Evolutionary conservation across 2,329 filamentous ascomycete species (phyloP).

Genomic region (Aphanoascus verrucosus): DNA sequence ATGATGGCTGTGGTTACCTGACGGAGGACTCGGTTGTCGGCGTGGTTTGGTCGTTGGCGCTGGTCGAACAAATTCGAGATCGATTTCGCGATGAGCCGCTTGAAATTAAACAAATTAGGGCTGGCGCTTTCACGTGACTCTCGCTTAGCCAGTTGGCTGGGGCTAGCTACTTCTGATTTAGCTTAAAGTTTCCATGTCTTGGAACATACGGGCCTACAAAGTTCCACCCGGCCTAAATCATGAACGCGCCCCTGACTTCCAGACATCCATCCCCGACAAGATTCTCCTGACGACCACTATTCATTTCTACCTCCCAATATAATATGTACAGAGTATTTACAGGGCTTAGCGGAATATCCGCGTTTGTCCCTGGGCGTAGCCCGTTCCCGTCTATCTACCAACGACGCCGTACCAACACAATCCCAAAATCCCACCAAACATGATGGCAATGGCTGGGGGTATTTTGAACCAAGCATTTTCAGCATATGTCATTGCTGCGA

Average conservation of each 20-base stretch:
- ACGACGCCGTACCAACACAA: conserved; percentile 41
- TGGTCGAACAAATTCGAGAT: conserved; percentile 11
- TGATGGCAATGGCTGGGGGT: conserved; percentile 35
- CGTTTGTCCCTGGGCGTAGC: too few relatives aligned
- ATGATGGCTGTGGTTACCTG: conserved; percentile 1
- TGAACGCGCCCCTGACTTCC: too few relatives aligned
- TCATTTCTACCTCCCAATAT: too few relatives aligned
- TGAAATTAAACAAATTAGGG: conserved; percentile 5
- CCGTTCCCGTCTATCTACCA: conserved; percentile 9
- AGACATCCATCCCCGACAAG: too few relatives aligned
- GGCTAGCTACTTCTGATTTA: background rate
- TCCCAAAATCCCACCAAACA: conserved; percentile 40
- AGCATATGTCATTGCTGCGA: conserved; percentile 43
- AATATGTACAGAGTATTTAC: too few relatives aligned
- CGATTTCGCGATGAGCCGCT: background rate
- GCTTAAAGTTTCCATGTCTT: background rate
- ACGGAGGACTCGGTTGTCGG: conserved; percentile 7
- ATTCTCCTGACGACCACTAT: too few relatives aligned
- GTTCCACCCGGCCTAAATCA: too few relatives aligned
- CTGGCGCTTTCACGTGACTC: background rate
- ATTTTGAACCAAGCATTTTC: conserved; percentile 41
- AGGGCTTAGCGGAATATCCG: too few relatives aligned
- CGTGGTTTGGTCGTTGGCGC: conserved; percentile 9
- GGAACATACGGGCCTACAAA: too few relatives aligned
- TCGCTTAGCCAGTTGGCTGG: background rate